Base-by-base conservation (phyloP, 2,329 filamentous ascomycete species). In the Trichophyton simii region DNA sequence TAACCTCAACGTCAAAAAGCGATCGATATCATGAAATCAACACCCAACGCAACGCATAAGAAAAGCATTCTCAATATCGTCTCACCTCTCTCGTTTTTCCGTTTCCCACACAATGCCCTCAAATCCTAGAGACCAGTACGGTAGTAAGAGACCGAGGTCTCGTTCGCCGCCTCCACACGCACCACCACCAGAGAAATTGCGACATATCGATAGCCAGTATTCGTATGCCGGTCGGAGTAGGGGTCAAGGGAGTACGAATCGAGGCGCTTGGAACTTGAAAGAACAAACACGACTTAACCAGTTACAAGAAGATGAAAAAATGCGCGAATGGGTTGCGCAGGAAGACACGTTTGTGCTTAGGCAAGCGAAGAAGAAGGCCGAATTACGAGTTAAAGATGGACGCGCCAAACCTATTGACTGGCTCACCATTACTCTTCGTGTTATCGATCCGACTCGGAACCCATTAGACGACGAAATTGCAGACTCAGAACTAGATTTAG, bases 321-420 rank as follows among this genome's bases (percentile, higher is more conserved):
- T 86, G 66, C 81, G 85, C 28, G 82, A 87, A 70, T 99, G 94
- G 80, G 89, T 97, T 20, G 89, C 92, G 59, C 89, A 95, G 68
- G 94, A 99, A 74, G 94, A 99, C 77, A 86, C 87, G 66, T 99
- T 99, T 70, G 94, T 97, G 61, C 79, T 99, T 70, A 91, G 91
- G 75, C 94, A 99, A 76, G 88, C 92, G 55, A 99, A 97, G 80
- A 97, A 95, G 79, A 97, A 96, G 79, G 92, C 94, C 48, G 89
- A 91, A 66, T 95, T 99, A 67, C 87, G 94, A 46, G 91, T 97
- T 54, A 89, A 91, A 67, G 91, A 95, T 73, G 88, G 88, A 9
- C 85, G 95, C 67, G 91, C 92, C 61, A 91, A 90, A 71, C 88
- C 92, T 8, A 92, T 97, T 69, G 94, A 99, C 76, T 91, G 89